phyloP scores from a whole-genome alignment of 257 asterid genomes.

The Buddleja alternifolia region DNA sequence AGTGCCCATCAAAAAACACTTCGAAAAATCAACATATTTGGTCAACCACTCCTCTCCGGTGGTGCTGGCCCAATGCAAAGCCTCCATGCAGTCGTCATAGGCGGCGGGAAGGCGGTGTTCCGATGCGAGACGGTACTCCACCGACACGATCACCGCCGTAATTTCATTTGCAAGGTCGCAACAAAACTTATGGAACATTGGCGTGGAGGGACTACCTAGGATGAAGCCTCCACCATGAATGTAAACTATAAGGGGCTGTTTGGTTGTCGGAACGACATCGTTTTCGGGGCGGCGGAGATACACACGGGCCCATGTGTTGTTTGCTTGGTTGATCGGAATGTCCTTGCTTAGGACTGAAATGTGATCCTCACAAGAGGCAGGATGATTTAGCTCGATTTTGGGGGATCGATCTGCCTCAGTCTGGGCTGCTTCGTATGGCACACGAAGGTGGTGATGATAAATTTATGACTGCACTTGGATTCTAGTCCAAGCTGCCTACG shows the following conservation, averaged over 20 bases:
- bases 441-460: no score
- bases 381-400: no score
- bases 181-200: slow-evolving; percentile 27
- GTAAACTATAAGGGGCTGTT: slow-evolving; percentile 47
- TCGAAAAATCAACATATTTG: slow-evolving; percentile 44
- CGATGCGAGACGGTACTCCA: slow-evolving; percentile 64
- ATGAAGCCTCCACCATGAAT: slow-evolving; percentile 66
- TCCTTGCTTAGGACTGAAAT: slow-evolving; percentile 44
- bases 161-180: slow-evolving; percentile 2
- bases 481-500: no score
- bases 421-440: no score
- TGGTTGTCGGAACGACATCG: not conserved
- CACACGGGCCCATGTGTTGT: slow-evolving; percentile 40
- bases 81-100: slow-evolving; percentile 54
- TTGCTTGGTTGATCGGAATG: slow-evolving; percentile 32
- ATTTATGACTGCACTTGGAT: no score
- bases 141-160: slow-evolving; percentile 51
- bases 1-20: slow-evolving; percentile 51
- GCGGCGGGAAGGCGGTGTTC: slow-evolving; percentile 68
- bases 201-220: slow-evolving; percentile 17
- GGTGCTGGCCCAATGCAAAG: slow-evolving; percentile 40
- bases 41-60: slow-evolving; percentile 47
- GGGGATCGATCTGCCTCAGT: no score
- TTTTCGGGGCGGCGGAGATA: slow-evolving; percentile 33
- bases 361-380: no score